Evolutionary conservation across 73 alveolate genomes (phyloP), one percentile per base, ranked within the genome.

Genomic region (Paramecium primaurelia): DNA sequence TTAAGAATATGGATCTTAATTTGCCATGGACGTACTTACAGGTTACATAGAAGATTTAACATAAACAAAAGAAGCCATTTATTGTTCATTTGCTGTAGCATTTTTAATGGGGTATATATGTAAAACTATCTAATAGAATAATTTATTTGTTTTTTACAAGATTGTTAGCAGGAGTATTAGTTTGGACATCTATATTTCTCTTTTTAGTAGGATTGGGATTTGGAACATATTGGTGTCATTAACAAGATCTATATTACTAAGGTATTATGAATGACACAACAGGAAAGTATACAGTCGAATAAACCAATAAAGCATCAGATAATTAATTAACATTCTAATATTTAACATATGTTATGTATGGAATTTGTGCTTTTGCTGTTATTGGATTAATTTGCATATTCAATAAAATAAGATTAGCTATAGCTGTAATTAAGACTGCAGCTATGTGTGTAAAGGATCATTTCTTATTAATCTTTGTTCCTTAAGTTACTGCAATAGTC

Each of bases 391-490:
- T 73, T 32, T 93, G 92, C 47, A 92, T 92, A 44, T 97, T 98
- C 85, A 97, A 94, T 69, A 96, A 98, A 91, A 97, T 98, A 42
- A 93, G 99, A 94, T 92, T 98, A 59, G 99, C 99, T 22, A 92
- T 98, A n/a, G 99, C 99, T 7, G 92, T 98, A 59, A 92, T 97
- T 89, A 96, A 98, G 87, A 94, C 96, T 25, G 94, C 95, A 59
- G 92, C 93, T 4, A 40, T 51, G 26, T 89, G 71, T 80, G 89
- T 88, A 4, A 73, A 69, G 37, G 92, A 93, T 59, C 94, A 84
- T 20, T 88, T 94, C 89, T 40, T 86, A 69, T 60, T 94, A 20
- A 59, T 94, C 20, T 58, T 95, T 44, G 90, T 95, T 47, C 96
- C 97, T 14, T 93, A 92, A 49, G 64, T 91, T 59, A 45, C 87